Evolutionary conservation across 768 basidiomycete genomes (phyloP).

Genomic region (Collybia mongolica): DNA sequence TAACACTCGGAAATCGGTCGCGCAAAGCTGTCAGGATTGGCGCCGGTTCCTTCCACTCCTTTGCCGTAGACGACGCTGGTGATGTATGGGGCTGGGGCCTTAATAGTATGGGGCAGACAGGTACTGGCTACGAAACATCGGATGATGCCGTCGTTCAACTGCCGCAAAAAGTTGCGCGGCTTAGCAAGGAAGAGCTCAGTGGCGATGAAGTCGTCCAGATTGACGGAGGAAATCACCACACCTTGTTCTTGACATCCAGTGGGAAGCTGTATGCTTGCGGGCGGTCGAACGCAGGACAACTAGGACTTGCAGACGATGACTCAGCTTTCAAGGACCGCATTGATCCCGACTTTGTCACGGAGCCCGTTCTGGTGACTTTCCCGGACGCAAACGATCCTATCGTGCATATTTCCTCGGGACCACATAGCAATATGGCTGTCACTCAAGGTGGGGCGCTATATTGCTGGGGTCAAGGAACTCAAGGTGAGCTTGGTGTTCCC

Average conservation of each 20-base stretch:
- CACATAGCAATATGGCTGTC: slow-evolving; percentile 71
- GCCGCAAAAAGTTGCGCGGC: slow-evolving; percentile 62
- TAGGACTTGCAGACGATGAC: slow-evolving; percentile 76
- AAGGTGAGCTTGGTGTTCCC: slow-evolving; percentile 70
- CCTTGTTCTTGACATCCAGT: slow-evolving; percentile 80
- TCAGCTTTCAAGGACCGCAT: slow-evolving; percentile 55
- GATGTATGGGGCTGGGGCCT: slow-evolving; percentile 96
- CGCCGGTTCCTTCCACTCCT: slow-evolving; percentile 84
- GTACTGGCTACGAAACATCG: slow-evolving; percentile 48
- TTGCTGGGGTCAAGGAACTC: slow-evolving; percentile 77
- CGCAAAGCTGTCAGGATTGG: slow-evolving; percentile 67
- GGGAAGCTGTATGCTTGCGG: slow-evolving; percentile 90
- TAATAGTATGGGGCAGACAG: slow-evolving; percentile 85
- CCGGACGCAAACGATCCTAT: slow-evolving; percentile 64
- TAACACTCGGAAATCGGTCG: slow-evolving; percentile 68
- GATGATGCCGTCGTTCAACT: slow-evolving; percentile 56
- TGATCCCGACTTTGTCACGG: slow-evolving; percentile 57
- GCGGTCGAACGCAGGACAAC: slow-evolving; percentile 78
- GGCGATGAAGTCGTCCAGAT: slow-evolving; percentile 72
- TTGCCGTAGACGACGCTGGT: slow-evolving; percentile 83
- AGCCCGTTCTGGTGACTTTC: slow-evolving; percentile 67
- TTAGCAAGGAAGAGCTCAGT: slow-evolving; percentile 59
- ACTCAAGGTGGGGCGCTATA: slow-evolving; percentile 68
- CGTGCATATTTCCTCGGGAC: slow-evolving; percentile 63
- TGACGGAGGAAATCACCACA: slow-evolving; percentile 83